Percentiles rank a stretch among this genome's conserved stretches.
phyloP scores from a whole-genome alignment of 345 rosid species.

The Eucalyptus leucophloia region DNA sequence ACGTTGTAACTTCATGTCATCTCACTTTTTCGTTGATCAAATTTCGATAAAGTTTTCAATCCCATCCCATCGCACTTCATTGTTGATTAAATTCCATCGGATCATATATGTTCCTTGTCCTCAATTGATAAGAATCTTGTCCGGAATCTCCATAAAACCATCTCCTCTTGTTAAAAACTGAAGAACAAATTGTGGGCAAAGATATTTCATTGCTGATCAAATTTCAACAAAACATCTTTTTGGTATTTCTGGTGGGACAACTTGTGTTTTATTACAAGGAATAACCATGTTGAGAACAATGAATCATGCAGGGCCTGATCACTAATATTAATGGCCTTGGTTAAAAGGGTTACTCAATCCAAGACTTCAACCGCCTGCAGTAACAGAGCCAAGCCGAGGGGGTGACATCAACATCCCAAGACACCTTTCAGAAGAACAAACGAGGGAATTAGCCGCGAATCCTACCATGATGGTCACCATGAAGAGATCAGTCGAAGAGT shows the following conservation, averaged over 20 bases:
- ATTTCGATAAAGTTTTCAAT: background rate
- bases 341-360: background rate
- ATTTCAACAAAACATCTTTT: background rate
- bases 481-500: background rate
- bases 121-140: background rate
- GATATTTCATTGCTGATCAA: background rate
- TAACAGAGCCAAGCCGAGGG: background rate
- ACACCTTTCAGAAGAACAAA: background rate
- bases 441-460: background rate
- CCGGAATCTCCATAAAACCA: fast-evolving
- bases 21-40: background rate
- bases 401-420: background rate
- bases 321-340: background rate
- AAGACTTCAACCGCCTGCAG: background rate
- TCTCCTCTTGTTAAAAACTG: background rate
- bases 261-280: background rate
- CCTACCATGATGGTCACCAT: background rate
- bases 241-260: background rate
- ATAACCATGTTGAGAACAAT: background rate
- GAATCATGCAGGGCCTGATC: background rate
- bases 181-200: background rate
- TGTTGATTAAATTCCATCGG: background rate
- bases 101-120: background rate
- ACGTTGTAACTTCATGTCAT: background rate
- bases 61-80: background rate